A percentile compares a stretch with the other conserved stretches of the same genome.
Conservation (phyloP, 176 grass and related monocot genomes). For the Chrysopogon serrulatus region DNA sequence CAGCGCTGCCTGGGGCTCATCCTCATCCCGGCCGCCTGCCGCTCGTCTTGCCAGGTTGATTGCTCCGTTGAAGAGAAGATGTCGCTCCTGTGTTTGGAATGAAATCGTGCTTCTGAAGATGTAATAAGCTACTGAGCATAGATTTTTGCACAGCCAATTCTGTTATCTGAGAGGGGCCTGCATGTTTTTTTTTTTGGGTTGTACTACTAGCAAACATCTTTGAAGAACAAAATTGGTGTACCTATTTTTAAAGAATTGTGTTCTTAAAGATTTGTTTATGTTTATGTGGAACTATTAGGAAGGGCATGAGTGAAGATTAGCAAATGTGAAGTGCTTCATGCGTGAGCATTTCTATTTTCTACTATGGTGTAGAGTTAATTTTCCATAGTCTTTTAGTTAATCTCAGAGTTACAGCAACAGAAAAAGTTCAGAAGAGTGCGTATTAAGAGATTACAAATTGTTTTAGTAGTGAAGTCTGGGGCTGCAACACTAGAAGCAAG, state of each 20-base stretch:
- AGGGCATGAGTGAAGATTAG: background rate
- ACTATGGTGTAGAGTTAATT: background rate
- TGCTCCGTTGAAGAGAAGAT: slow-evolving; percentile 76
- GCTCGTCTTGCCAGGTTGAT: slow-evolving; percentile 79
- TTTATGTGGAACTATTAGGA: no score
- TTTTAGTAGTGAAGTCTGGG: no score
- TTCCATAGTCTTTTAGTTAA: background rate
- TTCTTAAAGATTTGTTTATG: background rate
- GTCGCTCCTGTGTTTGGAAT: slow-evolving; percentile 59
- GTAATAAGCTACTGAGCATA: background rate
- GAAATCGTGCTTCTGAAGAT: slow-evolving; percentile 27
- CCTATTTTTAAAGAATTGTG: background rate
- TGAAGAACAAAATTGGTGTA: background rate
- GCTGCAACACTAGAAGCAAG: background rate
- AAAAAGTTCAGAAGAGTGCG: background rate
- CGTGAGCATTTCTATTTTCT: background rate
- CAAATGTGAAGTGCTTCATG: background rate
- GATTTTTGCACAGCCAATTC: background rate
- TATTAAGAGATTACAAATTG: background rate
- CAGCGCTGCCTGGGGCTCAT: slow-evolving; percentile 83
- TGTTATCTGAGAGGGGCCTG: background rate
- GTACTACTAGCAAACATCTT: background rate
- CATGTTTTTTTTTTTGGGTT: background rate
- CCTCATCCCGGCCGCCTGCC: slow-evolving; percentile 71
- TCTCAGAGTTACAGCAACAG: background rate